Evolutionary conservation across 495 filamentous ascomycete species (phyloP), one percentile per base, ranked within the genome.

Genomic region (Penicillium silybi): DNA sequence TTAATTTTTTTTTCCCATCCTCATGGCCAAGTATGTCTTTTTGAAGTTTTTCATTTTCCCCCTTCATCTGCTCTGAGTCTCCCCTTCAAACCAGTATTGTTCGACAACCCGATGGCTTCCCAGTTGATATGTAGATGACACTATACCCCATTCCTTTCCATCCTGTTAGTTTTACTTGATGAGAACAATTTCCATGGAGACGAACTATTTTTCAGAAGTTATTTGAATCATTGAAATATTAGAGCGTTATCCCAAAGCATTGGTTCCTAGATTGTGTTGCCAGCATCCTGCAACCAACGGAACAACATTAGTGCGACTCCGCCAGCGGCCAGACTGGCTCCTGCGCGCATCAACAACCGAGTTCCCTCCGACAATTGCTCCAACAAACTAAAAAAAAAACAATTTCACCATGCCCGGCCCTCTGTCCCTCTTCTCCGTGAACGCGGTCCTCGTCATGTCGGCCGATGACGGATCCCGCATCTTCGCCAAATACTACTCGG

Each of bases 401-500:
- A 56, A 44, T 17, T 40, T 54, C 69, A 71, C 52, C 40, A 77
- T 77, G 74, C 64, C 69, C 10, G 74, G 71, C 48, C 65, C 72
- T 50, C 62, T 97, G 69, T 90, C 90, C 51, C 83, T 97, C 53
- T 92, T 93, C 76, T 88, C 89, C 51, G 85, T 97, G 61, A 92
- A 92, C 67, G 92, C 92, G 58, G 85, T 97, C 74, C 81, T 97
- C 69, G 83, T 96, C 66, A 87, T 97, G 73, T 87, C 84, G 60
- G 84, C 86, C 54, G 85, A 93, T 65, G 92, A 97, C 63, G 85
- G 86, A 60, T 87, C 87, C 52, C 85, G 93, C 60, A 88, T 98
- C 74, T 90, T 96, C 68, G 79, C 90, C 44, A 96, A 96, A 75
- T 98, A 97, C 82, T 98, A 93, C 80, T 87, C 79, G 51, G 80